Evolutionary conservation across 2,329 filamentous ascomycete species (phyloP).

Genomic region (Neoascochyta sp.): DNA sequence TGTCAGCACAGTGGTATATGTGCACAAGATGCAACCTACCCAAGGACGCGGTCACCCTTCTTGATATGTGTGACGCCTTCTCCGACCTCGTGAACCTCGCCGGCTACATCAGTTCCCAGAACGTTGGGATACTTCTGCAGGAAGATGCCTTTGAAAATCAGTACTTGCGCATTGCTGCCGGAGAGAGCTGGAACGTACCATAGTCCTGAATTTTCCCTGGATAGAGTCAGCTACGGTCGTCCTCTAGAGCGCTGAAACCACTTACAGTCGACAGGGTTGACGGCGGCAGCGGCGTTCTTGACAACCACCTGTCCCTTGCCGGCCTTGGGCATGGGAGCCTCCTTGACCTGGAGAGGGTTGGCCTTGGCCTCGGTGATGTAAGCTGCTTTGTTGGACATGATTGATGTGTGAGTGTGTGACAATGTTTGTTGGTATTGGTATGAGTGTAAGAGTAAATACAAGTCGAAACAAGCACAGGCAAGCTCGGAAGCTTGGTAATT

Average conservation of each 20-base stretch:
- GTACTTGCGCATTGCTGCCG: neutral
- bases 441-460: neutral
- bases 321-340: constrained; percentile 25
- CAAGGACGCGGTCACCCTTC: constrained; percentile 46
- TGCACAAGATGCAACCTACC: constrained; percentile 11
- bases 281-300: constrained; percentile 33
- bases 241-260: neutral
- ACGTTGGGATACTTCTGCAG: constrained; percentile 34
- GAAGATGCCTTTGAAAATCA: constrained; percentile 25
- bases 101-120: constrained; percentile 45
- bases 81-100: constrained; percentile 47
- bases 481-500: too few relatives aligned
- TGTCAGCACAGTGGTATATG: constrained; percentile 1
- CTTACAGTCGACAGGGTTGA: constrained; percentile 34
- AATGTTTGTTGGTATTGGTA: neutral
- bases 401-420: constrained; percentile 1
- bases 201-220: constrained; percentile 34
- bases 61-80: constrained; percentile 45
- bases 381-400: constrained; percentile 34
- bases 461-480: too few relatives aligned
- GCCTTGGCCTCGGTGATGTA: constrained; percentile 30
- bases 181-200: constrained; percentile 11
- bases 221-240: constrained; percentile 4
- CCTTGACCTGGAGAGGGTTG: constrained; percentile 27
- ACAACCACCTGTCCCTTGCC: constrained; percentile 32